Conservation (phyloP, 2,329 filamentous ascomycete genomes). For the Amylocarpus encephaloides region DNA sequence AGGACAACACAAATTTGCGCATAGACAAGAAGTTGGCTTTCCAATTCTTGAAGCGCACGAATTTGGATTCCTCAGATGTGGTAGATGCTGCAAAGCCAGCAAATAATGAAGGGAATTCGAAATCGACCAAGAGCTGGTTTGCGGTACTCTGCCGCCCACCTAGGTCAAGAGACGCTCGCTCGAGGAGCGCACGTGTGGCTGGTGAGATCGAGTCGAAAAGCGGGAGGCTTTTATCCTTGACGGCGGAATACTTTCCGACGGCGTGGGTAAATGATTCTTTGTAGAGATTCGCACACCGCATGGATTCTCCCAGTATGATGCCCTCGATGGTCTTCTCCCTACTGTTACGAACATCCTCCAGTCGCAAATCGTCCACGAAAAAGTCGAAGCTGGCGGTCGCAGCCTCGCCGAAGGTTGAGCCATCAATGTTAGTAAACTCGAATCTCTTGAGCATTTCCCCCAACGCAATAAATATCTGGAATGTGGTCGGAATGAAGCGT, state of each 20-base stretch:
- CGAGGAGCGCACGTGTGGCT: slow-evolving; percentile 70
- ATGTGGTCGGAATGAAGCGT: slow-evolving; percentile 44
- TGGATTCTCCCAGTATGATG: slow-evolving; percentile 79
- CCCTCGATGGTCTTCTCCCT: slow-evolving; percentile 86
- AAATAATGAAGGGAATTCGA: slow-evolving; percentile 87
- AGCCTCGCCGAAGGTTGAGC: slow-evolving; percentile 52
- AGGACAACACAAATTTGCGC: slow-evolving; percentile 55
- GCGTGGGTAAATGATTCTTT: slow-evolving; percentile 89
- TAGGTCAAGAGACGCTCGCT: slow-evolving; percentile 75
- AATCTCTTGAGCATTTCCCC: slow-evolving; percentile 49
- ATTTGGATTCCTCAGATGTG: slow-evolving; percentile 66
- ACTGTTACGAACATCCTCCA: slow-evolving; percentile 76
- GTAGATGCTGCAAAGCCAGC: slow-evolving; percentile 82
- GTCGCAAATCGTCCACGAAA: slow-evolving; percentile 68
- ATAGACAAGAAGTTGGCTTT: slow-evolving; percentile 66
- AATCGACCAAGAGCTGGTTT: slow-evolving; percentile 70
- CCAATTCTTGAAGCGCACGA: slow-evolving; percentile 81
- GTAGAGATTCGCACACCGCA: slow-evolving; percentile 77
- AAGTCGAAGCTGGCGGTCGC: slow-evolving; percentile 61
- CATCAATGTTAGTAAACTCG: slow-evolving; percentile 50
- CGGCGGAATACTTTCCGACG: slow-evolving; percentile 75
- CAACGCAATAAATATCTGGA: slow-evolving; percentile 49
- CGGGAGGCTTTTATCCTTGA: slow-evolving; percentile 58
- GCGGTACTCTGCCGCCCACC: slow-evolving; percentile 64
- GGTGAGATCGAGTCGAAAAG: slow-evolving; percentile 65